Conservation (phyloP, 179 eudicot genomes). For the Gypsophila paniculata region DNA sequence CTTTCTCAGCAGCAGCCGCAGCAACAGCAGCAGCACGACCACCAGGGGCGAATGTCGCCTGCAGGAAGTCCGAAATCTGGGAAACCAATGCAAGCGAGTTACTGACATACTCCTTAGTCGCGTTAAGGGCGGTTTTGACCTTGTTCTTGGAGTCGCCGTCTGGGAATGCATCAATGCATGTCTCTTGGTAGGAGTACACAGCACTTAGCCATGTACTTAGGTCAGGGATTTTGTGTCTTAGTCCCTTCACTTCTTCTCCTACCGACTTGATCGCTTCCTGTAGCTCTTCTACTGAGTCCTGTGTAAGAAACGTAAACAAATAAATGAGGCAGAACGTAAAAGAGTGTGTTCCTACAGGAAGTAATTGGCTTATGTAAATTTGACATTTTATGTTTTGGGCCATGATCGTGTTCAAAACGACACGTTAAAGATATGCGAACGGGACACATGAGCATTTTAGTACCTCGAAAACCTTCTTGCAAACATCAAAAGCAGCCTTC, state of each 20-base stretch:
- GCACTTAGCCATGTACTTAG: slow-evolving; percentile 80
- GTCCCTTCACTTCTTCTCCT: slow-evolving; percentile 21
- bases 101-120: slow-evolving; percentile 49
- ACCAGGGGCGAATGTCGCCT: slow-evolving; percentile 20
- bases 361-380: too few relatives aligned
- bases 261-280: slow-evolving; percentile 29
- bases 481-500: slow-evolving; percentile 27
- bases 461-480: slow-evolving; percentile 41
- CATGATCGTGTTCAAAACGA: too few relatives aligned
- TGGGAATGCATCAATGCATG: slow-evolving; percentile 72
- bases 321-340: not conserved
- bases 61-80: slow-evolving; percentile 29
- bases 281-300: slow-evolving; percentile 64
- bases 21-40: not conserved
- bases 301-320: not conserved
- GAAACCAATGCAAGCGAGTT: slow-evolving; percentile 69
- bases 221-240: slow-evolving; percentile 32
- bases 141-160: slow-evolving; percentile 43
- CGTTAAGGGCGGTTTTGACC: slow-evolving; percentile 36
- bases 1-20: not conserved
- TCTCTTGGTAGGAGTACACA: slow-evolving; percentile 66
- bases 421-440: too few relatives aligned
- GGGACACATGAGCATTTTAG: too few relatives aligned
- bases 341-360: too few relatives aligned
- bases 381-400: too few relatives aligned